Percentiles rank a stretch among this genome's conserved stretches.
Conservation (phyloP, 2,329 filamentous ascomycete genomes). For the Colletotrichum nymphaeae region DNA sequence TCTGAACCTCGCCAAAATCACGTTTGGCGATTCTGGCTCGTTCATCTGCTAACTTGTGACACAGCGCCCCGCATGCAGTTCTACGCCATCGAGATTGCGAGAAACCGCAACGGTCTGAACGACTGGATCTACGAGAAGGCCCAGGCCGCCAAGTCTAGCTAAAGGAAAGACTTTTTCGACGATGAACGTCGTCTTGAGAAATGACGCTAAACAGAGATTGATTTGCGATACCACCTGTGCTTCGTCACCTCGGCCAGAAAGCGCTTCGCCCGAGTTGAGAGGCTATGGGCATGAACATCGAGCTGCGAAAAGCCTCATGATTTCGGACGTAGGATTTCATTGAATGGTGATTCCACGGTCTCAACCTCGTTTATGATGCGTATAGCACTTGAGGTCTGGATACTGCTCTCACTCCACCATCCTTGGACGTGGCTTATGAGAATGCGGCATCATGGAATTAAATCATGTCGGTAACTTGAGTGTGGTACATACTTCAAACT, state of each 20-base stretch:
- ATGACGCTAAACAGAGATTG: background rate
- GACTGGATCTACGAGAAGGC: constrained; percentile 96
- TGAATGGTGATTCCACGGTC: background rate
- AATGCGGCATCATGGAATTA: background rate
- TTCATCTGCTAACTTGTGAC: background rate
- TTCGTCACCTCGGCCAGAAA: constrained; percentile 6
- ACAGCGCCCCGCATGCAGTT: constrained; percentile 68
- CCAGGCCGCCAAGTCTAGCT: constrained; percentile 66
- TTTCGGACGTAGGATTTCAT: background rate
- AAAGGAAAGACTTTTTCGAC: background rate
- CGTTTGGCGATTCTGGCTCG: background rate
- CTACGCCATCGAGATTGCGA: constrained; percentile 66
- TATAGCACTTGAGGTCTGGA: background rate
- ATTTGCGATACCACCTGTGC: background rate
- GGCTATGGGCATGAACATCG: background rate
- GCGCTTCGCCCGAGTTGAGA: constrained; percentile 5
- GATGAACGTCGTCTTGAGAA: background rate
- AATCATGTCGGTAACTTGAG: background rate
- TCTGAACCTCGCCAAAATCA: background rate
- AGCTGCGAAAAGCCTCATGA: background rate
- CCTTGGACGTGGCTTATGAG: background rate
- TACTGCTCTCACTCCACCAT: background rate
- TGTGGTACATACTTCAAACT: background rate
- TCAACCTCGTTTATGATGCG: background rate
- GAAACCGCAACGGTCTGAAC: constrained; percentile 90